Evolutionary conservation across 176 grass and related monocot genomes (phyloP).

Genomic region (Areca catechu): DNA sequence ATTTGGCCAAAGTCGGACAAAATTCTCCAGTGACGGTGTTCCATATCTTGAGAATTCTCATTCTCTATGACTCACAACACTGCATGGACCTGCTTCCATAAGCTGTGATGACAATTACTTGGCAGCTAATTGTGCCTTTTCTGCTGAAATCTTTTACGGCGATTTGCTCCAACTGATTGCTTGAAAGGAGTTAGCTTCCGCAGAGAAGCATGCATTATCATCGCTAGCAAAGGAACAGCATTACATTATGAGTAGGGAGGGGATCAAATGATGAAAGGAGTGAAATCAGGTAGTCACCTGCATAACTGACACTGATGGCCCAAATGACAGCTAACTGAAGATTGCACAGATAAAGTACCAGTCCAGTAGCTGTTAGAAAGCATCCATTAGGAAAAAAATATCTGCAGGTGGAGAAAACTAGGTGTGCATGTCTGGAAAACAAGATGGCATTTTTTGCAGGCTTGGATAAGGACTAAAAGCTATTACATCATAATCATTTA

Average conservation of each 20-base stretch:
- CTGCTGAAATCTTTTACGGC: constrained; percentile 34
- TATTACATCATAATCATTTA: no score
- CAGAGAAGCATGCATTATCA: constrained; percentile 76
- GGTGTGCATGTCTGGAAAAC: no score
- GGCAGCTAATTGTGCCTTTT: constrained; percentile 4
- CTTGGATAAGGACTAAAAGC: no score
- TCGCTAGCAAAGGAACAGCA: constrained; percentile 37
- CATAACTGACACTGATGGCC: constrained; percentile 62
- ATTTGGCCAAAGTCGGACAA: no score
- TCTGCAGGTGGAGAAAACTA: no score
- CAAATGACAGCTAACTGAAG: constrained; percentile 64
- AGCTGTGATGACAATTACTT: no score
- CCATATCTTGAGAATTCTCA: no score
- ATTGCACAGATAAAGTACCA: constrained; percentile 63
- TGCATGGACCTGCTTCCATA: no score
- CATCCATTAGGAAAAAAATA: no score
- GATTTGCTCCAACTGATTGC: constrained; percentile 28
- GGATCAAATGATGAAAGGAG: neutral
- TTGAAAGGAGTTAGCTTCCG: constrained; percentile 74
- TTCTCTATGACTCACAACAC: no score
- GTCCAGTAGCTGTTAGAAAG: constrained; percentile 30
- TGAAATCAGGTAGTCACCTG: constrained; percentile 31
- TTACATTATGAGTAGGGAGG: neutral
- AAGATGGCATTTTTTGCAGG: no score
- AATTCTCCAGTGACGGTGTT: no score